A percentile compares a stretch with the other conserved stretches of the same genome.
These are phyloP conservation scores for Delitschia confertaspora DNA, from an alignment of 495 filamentous ascomycete species.

Conservation along the genomic window DNA sequence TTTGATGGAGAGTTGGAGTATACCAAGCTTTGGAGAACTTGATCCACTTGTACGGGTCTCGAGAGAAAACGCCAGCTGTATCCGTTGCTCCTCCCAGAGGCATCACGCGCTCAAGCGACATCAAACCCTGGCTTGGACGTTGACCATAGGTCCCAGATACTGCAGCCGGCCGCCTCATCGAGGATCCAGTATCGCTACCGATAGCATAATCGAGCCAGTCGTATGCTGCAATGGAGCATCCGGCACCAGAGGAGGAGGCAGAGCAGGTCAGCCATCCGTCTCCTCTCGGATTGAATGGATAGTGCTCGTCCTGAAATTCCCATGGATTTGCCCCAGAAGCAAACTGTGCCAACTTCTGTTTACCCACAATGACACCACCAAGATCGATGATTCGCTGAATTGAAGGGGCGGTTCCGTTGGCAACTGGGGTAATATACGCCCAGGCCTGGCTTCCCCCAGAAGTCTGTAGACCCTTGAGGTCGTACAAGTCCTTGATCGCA, in stretches of 20 bases:
- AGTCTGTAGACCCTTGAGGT: conserved; percentile 28
- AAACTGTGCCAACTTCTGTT: conserved; percentile 30
- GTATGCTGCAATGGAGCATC: conserved; percentile 24
- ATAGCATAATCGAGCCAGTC: conserved; percentile 30
- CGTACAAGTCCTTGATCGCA: conserved; percentile 28
- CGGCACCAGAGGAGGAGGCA: conserved; percentile 23
- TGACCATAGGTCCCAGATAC: conserved; percentile 30
- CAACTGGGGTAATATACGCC: conserved; percentile 14
- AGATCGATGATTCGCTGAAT: conserved; percentile 26
- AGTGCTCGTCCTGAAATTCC: conserved; percentile 26
- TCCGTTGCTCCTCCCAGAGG: conserved; percentile 29
- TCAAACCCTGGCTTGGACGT: conserved; percentile 29
- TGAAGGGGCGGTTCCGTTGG: conserved; percentile 21
- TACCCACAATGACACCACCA: conserved; percentile 27
- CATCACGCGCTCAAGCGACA: conserved; percentile 26
- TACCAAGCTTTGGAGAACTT: conserved; percentile 39
- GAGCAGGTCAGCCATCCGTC: conserved; percentile 27
- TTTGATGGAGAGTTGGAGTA: conserved; percentile 31
- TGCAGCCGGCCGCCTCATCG: conserved; percentile 29
- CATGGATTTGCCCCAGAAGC: conserved; percentile 27
- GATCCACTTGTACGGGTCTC: conserved; percentile 34
- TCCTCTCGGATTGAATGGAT: conserved; percentile 26
- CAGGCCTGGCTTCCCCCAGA: conserved; percentile 26
- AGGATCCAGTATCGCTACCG: conserved; percentile 27
- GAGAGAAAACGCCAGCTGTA: conserved; percentile 34